Evolutionary conservation across 2,329 filamentous ascomycete genomes (phyloP), one percentile per base, ranked within the genome.

Genomic region (Xylariaceae sp.): DNA sequence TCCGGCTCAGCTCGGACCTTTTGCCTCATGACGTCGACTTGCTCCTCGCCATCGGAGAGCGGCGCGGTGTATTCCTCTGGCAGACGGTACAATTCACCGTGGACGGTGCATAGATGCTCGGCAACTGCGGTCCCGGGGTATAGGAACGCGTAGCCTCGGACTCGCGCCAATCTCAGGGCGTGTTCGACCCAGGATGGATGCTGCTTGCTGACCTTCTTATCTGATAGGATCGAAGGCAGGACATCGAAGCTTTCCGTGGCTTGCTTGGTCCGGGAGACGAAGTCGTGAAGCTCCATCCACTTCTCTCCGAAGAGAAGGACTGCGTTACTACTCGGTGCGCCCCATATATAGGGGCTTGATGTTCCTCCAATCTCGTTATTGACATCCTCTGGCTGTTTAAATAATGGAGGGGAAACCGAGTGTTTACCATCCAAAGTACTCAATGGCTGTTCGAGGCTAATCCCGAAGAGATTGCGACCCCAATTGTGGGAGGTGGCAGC

Each of bases 221-320:
- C 65, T 4, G 73, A 70, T 19, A 80, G 61, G 6, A 79, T 66
- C 0, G 71, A 62, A 1, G 76, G 72, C 1, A 70, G 64, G 1
- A 69, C 62, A 6, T 71, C 62, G n/a, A 64, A 65, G 6, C 62
- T 61, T 37, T 71, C 70, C 42, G 76, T 73, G 19, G 67, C 67
- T 34, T 76, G 72, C 12, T 91, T 73, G 5, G 85, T 76, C 47
- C 80, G 78, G 8, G 87, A 81, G 2, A 95, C 79, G 63, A 95
- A 94, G 8, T 84, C 80, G 67, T 96, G 91, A 7, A 96, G 79
- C 62, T 95, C 89, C 9, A 81, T 74, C 94, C 94, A 99, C 66
- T 87, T 91, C 47, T 90, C 83, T 43, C 91, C 91, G 53, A 94
- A 84, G 67, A 92, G 86, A 7, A 99, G 76, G 8, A 85, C 82